These are phyloP conservation scores for Neofusicoccum cordaticola DNA, from an alignment of 2,329 filamentous ascomycete genomes.

Conservation along the genomic window DNA sequence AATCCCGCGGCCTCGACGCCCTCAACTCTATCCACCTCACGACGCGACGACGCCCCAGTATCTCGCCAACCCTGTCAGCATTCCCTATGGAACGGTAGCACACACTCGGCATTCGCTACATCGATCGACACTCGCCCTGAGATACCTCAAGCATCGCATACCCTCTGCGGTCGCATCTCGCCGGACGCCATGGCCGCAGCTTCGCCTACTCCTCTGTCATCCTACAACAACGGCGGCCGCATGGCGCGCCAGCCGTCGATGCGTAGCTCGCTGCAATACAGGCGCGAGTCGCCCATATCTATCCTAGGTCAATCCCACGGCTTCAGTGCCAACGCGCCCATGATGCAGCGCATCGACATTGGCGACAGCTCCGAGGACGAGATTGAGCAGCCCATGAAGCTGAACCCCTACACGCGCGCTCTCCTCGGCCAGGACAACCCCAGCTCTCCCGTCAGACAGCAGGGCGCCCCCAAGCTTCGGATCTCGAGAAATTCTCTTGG, in stretches of 20 bases:
- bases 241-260: constrained; percentile 33
- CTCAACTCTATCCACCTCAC: constrained; percentile 24
- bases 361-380: constrained; percentile 95
- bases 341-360: constrained; percentile 51
- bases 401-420: constrained; percentile 88
- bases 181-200: constrained; percentile 35
- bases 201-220: constrained; percentile 40
- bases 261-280: constrained; percentile 27
- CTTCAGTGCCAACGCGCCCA: constrained; percentile 44
- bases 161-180: constrained; percentile 1
- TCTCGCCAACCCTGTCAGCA: constrained; percentile 24
- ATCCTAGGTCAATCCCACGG: constrained; percentile 44
- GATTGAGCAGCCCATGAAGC: constrained; percentile 79
- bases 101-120: constrained; percentile 38
- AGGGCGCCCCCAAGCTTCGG: constrained; percentile 31
- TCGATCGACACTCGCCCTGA: constrained; percentile 16
- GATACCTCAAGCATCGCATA: constrained; percentile 12
- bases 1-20: constrained; percentile 24
- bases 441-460: constrained; percentile 35
- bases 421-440: constrained; percentile 58
- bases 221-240: constrained; percentile 33
- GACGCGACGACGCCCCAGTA: constrained; percentile 34
- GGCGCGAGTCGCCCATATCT: constrained; percentile 48
- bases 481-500: constrained; percentile 35
- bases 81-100: constrained; percentile 41